Conservation (phyloP, 164 flowering plant genomes). For the Macadamia tetraphylla region DNA sequence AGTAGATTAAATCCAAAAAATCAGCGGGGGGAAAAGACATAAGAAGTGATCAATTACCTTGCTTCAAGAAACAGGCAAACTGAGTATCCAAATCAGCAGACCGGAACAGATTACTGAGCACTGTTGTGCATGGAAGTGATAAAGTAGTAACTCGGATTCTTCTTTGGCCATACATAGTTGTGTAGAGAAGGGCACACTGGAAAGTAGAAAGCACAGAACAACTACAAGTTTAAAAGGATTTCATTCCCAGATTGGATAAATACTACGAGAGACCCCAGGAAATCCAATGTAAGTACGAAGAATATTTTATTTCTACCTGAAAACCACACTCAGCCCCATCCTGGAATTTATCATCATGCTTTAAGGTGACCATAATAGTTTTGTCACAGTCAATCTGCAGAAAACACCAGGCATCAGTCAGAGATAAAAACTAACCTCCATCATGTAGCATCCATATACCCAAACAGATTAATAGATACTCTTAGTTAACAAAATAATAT, state of each 20-base stretch:
- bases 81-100: slow-evolving; percentile 95
- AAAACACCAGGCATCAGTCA: slow-evolving; percentile 9
- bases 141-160: slow-evolving; percentile 89
- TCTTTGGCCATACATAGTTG: slow-evolving; percentile 93
- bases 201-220: neutral
- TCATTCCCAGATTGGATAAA: neutral
- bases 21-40: too few species aligned
- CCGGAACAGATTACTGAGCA: slow-evolving; percentile 78
- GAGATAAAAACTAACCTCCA: neutral
- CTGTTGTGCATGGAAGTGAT: slow-evolving; percentile 82
- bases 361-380: slow-evolving; percentile 75
- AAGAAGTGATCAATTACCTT: slow-evolving; percentile 41
- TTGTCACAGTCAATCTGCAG: slow-evolving; percentile 97
- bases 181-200: slow-evolving; percentile 99
- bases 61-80: slow-evolving; percentile 79
- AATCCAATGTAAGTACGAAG: neutral
- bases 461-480: neutral
- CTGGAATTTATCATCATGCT: slow-evolving; percentile 83
- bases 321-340: slow-evolving; percentile 85
- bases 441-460: neutral
- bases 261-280: neutral
- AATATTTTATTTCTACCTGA: slow-evolving; percentile 42
- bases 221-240: neutral
- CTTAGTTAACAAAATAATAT: too few species aligned
- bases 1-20: too few species aligned